Conservation (phyloP, 305 asterid species). For the Solanum hybrid region DNA sequence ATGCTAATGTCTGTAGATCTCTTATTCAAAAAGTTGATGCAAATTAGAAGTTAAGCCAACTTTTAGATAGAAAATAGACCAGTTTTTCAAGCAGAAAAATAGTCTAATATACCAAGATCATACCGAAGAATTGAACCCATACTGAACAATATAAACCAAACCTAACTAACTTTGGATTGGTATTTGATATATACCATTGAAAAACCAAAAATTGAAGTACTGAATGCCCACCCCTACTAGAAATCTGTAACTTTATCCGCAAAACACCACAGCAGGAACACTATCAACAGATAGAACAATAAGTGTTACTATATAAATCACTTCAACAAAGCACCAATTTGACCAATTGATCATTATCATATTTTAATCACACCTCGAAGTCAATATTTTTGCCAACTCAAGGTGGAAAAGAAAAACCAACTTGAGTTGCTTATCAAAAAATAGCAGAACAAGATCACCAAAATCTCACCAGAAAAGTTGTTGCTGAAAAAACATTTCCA, state of each 20-base stretch:
- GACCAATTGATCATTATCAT: background rate
- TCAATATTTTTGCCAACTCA: background rate
- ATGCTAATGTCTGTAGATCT: background rate
- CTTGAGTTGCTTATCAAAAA: background rate
- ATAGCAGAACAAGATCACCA: background rate
- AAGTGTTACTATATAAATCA: background rate
- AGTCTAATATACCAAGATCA: background rate
- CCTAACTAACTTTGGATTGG: background rate
- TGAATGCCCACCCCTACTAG: background rate
- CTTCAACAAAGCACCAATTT: background rate
- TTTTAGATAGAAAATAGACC: background rate
- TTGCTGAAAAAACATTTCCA: background rate
- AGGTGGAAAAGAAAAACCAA: background rate
- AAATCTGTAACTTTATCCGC: background rate
- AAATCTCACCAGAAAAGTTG: background rate
- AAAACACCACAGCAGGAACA: background rate
- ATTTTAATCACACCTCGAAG: background rate
- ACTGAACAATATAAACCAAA: background rate
- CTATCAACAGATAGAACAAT: background rate
- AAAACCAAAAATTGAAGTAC: background rate
- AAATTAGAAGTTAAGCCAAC: background rate
- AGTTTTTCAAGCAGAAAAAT: background rate
- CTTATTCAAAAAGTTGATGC: background rate
- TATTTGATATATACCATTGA: background rate
- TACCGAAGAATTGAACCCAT: background rate